A percentile compares a stretch with the other conserved stretches of the same genome.
Evolutionary conservation across 1,284 basidiomycete species (phyloP).

Genomic region (Irpex lacteus): DNA sequence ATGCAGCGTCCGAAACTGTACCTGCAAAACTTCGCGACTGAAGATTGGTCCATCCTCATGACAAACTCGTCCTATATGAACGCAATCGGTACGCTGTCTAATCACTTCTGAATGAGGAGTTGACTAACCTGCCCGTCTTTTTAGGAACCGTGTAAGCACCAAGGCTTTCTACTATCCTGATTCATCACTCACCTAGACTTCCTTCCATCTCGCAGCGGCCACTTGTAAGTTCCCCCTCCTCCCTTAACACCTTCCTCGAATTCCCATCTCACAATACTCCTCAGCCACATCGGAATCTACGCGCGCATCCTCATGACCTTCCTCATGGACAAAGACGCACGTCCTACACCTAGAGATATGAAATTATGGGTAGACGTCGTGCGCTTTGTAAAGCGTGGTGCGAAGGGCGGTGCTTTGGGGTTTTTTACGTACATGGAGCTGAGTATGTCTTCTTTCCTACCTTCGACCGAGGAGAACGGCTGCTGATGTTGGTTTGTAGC

Average conservation of each 20-base stretch:
- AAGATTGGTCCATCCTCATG: slow-evolving; percentile 55
- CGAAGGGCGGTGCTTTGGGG: slow-evolving; percentile 51
- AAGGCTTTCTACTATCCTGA: background rate
- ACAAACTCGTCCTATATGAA: slow-evolving; percentile 60
- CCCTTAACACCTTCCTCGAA: background rate
- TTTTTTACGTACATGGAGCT: slow-evolving; percentile 69
- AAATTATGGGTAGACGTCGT: slow-evolving; percentile 64
- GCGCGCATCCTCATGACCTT: slow-evolving; percentile 58
- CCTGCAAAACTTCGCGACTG: slow-evolving; percentile 60
- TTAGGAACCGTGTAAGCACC: slow-evolving; percentile 28
- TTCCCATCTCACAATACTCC: slow-evolving; percentile 5
- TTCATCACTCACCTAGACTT: background rate
- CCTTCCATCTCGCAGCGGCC: slow-evolving; percentile 1
- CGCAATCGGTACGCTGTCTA: slow-evolving; percentile 37
- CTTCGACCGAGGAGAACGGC: no score
- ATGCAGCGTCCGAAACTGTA: slow-evolving; percentile 53
- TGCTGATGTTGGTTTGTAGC: slow-evolving; percentile 25
- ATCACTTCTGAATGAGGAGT: background rate
- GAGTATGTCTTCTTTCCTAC: no score
- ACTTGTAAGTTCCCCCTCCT: slow-evolving; percentile 1
- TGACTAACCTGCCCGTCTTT: background rate
- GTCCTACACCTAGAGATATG: slow-evolving; percentile 55
- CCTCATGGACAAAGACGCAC: slow-evolving; percentile 49
- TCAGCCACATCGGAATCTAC: slow-evolving; percentile 53
- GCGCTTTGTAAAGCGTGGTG: slow-evolving; percentile 55